Base-by-base conservation (phyloP, 2,329 filamentous ascomycete species). In the Aspergillus jensenii region DNA sequence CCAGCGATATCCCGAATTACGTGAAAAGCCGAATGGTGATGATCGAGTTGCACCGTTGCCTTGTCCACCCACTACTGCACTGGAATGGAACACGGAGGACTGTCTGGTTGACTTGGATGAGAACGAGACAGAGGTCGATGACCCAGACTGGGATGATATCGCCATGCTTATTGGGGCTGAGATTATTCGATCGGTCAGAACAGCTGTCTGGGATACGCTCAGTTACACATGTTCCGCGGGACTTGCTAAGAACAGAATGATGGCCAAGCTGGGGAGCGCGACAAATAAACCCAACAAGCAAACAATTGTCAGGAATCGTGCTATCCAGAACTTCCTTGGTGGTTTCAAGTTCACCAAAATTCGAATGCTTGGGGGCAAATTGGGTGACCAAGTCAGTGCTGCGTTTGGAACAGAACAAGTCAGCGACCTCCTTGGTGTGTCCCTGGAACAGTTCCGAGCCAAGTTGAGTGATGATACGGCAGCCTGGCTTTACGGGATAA, bases 121-220 rank as follows among this genome's bases (percentile, higher is more conserved):
- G 40, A 79, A 81, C 23, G 85, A 92, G 60, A 84, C 84, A 11
- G 93, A 96, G 73, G 84, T 88, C 19, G 83, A 89, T 65, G 89
- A 96, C 68, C 91, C 91, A 1, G 95, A 99, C 75, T 99, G 95
- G 95, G 93, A 99, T 73, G 95, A 99, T 78, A 83, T 98, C 63
- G 90, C 86, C 15, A 90, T 96, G 71, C 81, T 91, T 31, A 86
- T 97, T 68, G 95, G 90, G 0, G 93, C 92, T 2, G 92, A 97
- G 70, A 95, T 98, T 66, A 87, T 97, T 35, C 85, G 91, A 19
- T 82, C 86, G 59, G 83, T 98, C 17, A 86, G 95, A 51, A 79
- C 80, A 21, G 80, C 84, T 51, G 83, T 99, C 57, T 86, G 82
- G 64, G 82, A 89, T 46, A 81, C 83, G 62, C 78, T 98, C 52